Evolutionary conservation across 2,329 filamentous ascomycete species (phyloP), one percentile per base, ranked within the genome.

Genomic region (Kalmusia sp.): DNA sequence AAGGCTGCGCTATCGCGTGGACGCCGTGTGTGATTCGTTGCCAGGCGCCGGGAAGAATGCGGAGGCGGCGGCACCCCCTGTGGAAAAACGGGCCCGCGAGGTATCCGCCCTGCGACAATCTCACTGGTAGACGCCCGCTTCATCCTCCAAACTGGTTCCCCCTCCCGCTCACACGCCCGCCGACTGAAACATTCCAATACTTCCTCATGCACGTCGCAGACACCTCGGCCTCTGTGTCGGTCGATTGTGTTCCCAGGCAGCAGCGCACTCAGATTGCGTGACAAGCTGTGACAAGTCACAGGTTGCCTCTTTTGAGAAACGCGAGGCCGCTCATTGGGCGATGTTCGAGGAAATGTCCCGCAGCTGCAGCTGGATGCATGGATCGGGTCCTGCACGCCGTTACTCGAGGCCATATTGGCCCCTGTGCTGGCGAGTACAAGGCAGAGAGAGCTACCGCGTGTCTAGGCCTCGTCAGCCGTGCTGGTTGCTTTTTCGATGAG

Each of bases 291-390:
- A 59, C 58, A 57, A 52, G 55, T 54, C 52, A 48, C 49, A 57
- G 53, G 35, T 55, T 56, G 51, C 52, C 54, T 45, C 57, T 55
- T 28, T 46, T 54, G 50, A n/a, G 55, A 40, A 22, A 11, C 14
- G 24, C n/a, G 51, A 47, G 27, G 52, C 51, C 38, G 44, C 54
- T 56, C 41, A 64, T 64, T 64, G 55, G 57, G 27, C 57, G 45
- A 30, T 54, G 33, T 30, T 55, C 34, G 53, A 52, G 59, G 57
- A 57, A n/a, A 66, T 58, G 21, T 40, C 35, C 46, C 46, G 37
- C 35, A 40, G 46, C 35, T 49, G 46, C 46, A 46, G 44, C 9
- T 37, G 8, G 28, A 47, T 24, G n/a, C 33, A 19, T 37, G 15
- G 31, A 35, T 46, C 22, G 30, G 14, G 27, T 46, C 27, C 24